Conservation (phyloP, 768 basidiomycete species). For the Rhizopogon vinicolor region DNA sequence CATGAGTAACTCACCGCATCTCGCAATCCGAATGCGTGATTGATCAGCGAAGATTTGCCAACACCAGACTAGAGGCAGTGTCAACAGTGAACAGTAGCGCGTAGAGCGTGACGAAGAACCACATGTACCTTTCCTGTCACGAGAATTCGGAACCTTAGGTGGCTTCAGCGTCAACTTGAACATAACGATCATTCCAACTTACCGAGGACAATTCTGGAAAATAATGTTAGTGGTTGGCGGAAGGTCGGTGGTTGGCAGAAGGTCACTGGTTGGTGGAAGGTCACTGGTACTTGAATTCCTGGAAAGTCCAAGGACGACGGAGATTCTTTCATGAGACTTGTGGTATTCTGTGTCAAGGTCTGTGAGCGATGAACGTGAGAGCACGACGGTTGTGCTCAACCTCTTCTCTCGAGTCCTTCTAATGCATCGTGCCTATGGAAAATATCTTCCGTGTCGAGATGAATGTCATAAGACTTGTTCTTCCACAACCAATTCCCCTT, state of each 20-base stretch:
- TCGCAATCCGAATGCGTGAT: not conserved
- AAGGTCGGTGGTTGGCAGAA: too few relatives aligned
- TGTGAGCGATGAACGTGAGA: not conserved
- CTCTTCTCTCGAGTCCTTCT: not conserved
- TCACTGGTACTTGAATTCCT: not conserved
- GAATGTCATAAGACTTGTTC: not conserved
- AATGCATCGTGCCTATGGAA: not conserved
- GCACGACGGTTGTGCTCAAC: not conserved
- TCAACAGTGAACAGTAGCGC: not conserved
- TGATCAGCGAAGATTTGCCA: slow-evolving; percentile 4
- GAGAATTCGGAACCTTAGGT: slow-evolving; percentile 4
- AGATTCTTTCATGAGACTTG: not conserved
- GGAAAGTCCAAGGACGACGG: not conserved
- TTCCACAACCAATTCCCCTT: not conserved
- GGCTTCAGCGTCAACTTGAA: not conserved
- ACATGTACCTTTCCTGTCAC: slow-evolving; percentile 5
- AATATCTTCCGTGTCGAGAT: not conserved
- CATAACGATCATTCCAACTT: not conserved
- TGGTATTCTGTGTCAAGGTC: not conserved
- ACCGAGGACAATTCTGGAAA: not conserved
- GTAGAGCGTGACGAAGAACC: not conserved
- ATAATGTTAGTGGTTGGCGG: not conserved
- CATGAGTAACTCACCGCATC: not conserved
- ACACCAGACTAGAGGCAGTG: not conserved
- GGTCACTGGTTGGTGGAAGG: slow-evolving; percentile 1